These are phyloP conservation scores for Clavariopsis aquatica DNA, from an alignment of 495 filamentous ascomycete species.

Conservation along the genomic window DNA sequence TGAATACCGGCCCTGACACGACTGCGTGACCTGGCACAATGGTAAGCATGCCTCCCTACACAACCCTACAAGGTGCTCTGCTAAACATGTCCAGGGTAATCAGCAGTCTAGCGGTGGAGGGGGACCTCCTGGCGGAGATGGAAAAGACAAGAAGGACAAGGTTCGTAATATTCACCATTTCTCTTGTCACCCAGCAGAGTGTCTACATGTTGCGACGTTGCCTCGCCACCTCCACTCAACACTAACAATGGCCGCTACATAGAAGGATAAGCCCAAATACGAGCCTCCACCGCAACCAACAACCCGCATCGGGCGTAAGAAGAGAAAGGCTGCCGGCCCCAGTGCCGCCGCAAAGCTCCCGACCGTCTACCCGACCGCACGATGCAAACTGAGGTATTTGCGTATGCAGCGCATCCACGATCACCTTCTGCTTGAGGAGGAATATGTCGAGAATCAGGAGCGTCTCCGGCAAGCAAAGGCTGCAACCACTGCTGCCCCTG, in stretches of 20 bases:
- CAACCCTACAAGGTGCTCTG: conserved; percentile 20
- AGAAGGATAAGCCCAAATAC: conserved; percentile 99
- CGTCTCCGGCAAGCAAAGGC: conserved; percentile 88
- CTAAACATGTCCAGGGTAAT: conserved; percentile 61
- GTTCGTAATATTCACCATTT: conserved; percentile 50
- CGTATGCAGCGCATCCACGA: conserved; percentile 99
- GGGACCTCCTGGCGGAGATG: conserved; percentile 65
- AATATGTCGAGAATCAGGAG: conserved; percentile 99
- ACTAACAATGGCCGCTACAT: conserved; percentile 35
- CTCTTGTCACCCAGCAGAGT: not conserved
- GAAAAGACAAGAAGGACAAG: conserved; percentile 90
- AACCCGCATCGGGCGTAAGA: conserved; percentile 96
- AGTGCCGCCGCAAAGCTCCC: conserved; percentile 94
- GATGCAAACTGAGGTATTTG: conserved; percentile 94
- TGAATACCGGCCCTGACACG: not conserved
- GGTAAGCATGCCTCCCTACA: conserved; percentile 27
- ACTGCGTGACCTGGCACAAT: conserved; percentile 18
- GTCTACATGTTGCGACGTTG: not conserved
- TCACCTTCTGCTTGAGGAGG: conserved; percentile 93
- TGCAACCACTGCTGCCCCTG: conserved; percentile 57
- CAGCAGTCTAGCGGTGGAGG: conserved; percentile 85
- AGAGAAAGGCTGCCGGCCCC: conserved; percentile 88
- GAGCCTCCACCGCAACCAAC: conserved; percentile 96
- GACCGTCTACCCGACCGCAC: conserved; percentile 86
- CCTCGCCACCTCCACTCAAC: conserved; percentile 26